Base-by-base conservation (phyloP, 164 flowering plant genomes). In the Nymphaea thermarum region DNA sequence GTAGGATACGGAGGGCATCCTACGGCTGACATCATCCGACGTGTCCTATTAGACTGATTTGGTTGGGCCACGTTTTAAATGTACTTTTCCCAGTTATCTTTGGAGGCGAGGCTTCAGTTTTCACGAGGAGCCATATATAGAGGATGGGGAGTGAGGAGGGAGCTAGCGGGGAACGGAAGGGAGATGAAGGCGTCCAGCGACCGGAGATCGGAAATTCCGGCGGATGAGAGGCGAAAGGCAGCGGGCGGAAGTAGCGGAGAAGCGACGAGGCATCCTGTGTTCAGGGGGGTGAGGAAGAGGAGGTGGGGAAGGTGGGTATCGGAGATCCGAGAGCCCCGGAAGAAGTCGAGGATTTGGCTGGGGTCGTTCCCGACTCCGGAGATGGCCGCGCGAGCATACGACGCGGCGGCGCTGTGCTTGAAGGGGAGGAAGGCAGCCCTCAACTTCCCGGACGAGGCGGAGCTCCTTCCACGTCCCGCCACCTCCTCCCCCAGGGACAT, bases 401-500 rank as follows among this genome's bases (percentile, higher is more conserved):
- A 62, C 42, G 64, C 18, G 11, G 64, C 64, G 16, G 42, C 42
- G 16, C 10, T 62, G 42, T 11, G 64, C 64, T 3, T 62, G n/a
- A 62, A 62, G n/a, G 64, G 64, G 3, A 17, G 8, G 10, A 17
- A 17, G 3, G 64, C 64, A 12, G 64, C 18, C 12, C 64, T 62
- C 12, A 41, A 62, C 64, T 62, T 62, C 64, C 64, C 64, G 7
- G 64, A 86, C 5, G 84, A 82, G 59, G 80, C 79, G n/a, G 79
- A 82, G 11, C 67, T 69, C 6, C 70, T 84, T 0, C 93, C 93
- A 1, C 75, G 83, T 12, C 93, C 88, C 47, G 68, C 80, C 60
- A 72, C 85, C 43, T 74, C 72, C 62, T 62, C 82, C 42, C 79
- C 93, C 5, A 77, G 87, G n/a, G 90, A 87, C 63, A 86, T 87